Evolutionary conservation across 73 alveolate genomes (phyloP), one percentile per base, ranked within the genome.

Genomic region (Vitrella brassicaformis): DNA sequence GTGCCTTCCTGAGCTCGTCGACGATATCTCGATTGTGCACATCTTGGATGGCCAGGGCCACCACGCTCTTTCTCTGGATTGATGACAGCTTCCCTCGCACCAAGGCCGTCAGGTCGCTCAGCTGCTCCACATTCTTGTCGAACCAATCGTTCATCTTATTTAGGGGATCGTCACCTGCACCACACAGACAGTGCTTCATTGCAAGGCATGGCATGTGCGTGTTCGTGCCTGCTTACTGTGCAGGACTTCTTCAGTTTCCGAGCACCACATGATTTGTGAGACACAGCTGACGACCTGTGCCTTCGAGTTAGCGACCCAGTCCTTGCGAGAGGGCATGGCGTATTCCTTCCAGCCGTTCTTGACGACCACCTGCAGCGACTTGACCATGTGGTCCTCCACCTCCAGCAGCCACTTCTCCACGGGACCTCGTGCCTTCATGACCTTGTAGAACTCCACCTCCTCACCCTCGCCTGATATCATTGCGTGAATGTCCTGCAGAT

Each of bases 11-110:
- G 56, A 90, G 77, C 73, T 86, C 94, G 73, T 93, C 97, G 67
- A 93, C 87, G 70, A 95, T 95, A 74, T 95, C 99, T 78, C 97
- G 91, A 79, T 91, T 91, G 89, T 95, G 99, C 67, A 95, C 99
- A 87, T 95, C 97, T 85, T 95, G 94, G 71, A 31, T 95, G 70
- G 93, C 96, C 73, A 95, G 86, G 68, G 95, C 92, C 67, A 93
- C 92, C 30, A 93, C 88, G 0, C 94, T 88, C 68, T 78, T 74
- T 71, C 98, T 90, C 79, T 88, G 87, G 29, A 93, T 80, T 45
- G 82, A 83, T 30, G 86, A 89, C 69, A 90, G 87, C 80, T 90
- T 85, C 79, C 85, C 78, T 19, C 84, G 71, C 71, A 78, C 69
- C 72, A 78, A 56, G 26, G 68, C 78, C 27, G 84, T 78, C 26